Percentiles rank a stretch among this genome's conserved stretches.
Evolutionary conservation across 192 early-diverging fungal genomes (phyloP).

Genomic region (Coemansia sp.): DNA sequence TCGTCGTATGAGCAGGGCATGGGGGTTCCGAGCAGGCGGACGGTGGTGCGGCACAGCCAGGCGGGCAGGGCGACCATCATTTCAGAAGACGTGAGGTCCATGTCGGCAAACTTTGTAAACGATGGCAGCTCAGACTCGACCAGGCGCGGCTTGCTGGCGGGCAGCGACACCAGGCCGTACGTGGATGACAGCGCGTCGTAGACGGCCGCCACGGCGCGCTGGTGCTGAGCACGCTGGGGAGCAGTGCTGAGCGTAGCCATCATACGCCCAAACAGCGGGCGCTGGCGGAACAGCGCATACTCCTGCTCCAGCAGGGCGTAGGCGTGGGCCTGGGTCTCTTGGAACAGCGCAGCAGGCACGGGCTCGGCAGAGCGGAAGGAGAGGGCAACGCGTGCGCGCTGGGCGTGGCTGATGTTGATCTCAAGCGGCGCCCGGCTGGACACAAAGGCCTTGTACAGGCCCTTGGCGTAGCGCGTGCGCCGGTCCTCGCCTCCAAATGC

Average conservation of each 20-base stretch:
- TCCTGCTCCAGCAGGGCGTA: conserved; percentile 44
- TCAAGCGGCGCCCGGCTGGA: conserved; percentile 46
- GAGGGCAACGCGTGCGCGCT: conserved; percentile 28
- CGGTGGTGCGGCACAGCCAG: conserved; percentile 50
- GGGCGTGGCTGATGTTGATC: conserved; percentile 49
- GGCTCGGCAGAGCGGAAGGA: conserved; percentile 24
- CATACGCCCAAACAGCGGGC: conserved; percentile 40
- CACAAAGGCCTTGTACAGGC: conserved; percentile 50
- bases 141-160: conserved; percentile 31
- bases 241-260: conserved; percentile 27
- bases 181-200: conserved; percentile 33
- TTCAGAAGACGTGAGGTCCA: conserved; percentile 46
- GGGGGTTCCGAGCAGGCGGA: conserved; percentile 35
- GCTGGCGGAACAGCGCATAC: conserved; percentile 45
- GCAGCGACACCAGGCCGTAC: conserved; percentile 23
- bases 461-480: conserved; percentile 49
- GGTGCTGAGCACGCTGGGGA: conserved; percentile 4
- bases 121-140: conserved; percentile 34
- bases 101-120: conserved; percentile 49
- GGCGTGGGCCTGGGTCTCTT: conserved; percentile 40
- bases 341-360: conserved; percentile 23
- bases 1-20: conserved; percentile 29
- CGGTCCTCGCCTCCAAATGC: conserved; percentile 18
- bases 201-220: conserved; percentile 36
- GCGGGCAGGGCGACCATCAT: conserved; percentile 35